Evolutionary conservation across 2,329 filamentous ascomycete species (phyloP).

Genomic region (Blastomyces gilchristii): DNA sequence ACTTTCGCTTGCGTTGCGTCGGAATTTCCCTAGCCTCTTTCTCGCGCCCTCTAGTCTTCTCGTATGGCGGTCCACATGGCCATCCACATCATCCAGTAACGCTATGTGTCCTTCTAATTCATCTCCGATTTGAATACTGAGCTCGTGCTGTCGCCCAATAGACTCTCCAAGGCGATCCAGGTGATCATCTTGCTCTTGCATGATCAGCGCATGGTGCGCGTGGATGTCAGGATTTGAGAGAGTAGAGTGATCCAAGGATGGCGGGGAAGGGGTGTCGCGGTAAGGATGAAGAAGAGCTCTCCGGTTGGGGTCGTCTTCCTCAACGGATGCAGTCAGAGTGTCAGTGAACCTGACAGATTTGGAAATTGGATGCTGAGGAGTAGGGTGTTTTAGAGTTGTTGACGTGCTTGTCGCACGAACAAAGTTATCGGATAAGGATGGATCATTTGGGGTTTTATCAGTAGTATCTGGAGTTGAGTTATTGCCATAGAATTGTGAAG

Average conservation of each 20-base stretch:
- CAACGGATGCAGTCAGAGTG: slow-evolving; percentile 31
- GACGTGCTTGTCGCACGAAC: slow-evolving; percentile 44
- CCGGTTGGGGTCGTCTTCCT: slow-evolving; percentile 45
- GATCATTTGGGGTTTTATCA: slow-evolving; percentile 52
- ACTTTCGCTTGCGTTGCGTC: slow-evolving; percentile 67
- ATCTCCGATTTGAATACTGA: slow-evolving; percentile 92
- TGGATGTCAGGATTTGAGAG: slow-evolving; percentile 80
- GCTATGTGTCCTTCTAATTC: slow-evolving; percentile 86
- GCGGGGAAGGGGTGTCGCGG: slow-evolving; percentile 47
- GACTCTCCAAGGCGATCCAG: slow-evolving; percentile 78
- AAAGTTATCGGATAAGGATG: slow-evolving; percentile 53
- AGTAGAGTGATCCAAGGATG: slow-evolving; percentile 40
- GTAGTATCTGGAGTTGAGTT: slow-evolving; percentile 46
- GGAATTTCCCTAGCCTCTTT: slow-evolving; percentile 59
- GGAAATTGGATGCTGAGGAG: slow-evolving; percentile 37
- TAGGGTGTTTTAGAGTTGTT: slow-evolving; percentile 35
- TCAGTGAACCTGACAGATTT: slow-evolving; percentile 87
- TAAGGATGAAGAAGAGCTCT: slow-evolving; percentile 50
- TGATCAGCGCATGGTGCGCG: slow-evolving; percentile 66
- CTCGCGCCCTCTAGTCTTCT: slow-evolving; percentile 64
- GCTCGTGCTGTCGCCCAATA: slow-evolving; percentile 79
- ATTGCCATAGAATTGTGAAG: slow-evolving; percentile 63
- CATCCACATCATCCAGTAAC: slow-evolving; percentile 82
- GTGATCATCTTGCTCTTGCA: slow-evolving; percentile 86
- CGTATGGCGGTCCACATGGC: slow-evolving; percentile 69